phyloP scores from a whole-genome alignment of 1,284 basidiomycete genomes.

The Tilletia indica region DNA sequence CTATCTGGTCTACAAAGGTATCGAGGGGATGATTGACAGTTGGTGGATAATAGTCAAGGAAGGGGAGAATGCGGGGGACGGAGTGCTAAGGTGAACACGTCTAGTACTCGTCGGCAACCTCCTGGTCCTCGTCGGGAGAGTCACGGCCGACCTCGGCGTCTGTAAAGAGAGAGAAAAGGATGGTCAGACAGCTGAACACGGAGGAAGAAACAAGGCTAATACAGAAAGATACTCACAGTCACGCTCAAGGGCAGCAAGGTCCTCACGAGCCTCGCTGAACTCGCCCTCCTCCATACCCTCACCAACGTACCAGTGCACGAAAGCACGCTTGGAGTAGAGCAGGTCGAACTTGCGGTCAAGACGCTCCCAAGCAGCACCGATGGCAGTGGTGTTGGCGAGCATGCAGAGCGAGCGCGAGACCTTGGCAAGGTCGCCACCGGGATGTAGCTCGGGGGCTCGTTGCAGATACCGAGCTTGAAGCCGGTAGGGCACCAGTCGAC shows the following conservation, averaged over 20 bases:
- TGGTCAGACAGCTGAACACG: neutral
- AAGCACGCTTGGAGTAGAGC: conserved; percentile 62
- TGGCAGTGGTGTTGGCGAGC: conserved; percentile 92
- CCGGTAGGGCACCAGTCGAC: conserved; percentile 96
- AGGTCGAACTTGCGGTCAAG: conserved; percentile 99
- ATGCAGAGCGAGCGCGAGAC: conserved; percentile 92
- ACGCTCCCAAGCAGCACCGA: conserved; percentile 89
- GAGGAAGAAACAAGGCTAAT: neutral
- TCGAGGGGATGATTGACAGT: too few species aligned
- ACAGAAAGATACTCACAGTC: conserved; percentile 39
- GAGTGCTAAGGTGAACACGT: neutral
- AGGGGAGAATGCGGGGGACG: neutral
- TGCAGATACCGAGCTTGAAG: conserved; percentile 95
- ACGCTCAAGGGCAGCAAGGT: conserved; percentile 93
- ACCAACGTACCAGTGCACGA: conserved; percentile 69
- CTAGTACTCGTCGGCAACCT: conserved; percentile 59
- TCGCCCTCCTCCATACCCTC: conserved; percentile 99
- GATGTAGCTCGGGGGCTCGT: conserved; percentile 85
- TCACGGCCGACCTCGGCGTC: conserved; percentile 72
- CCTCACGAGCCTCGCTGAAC: conserved; percentile 95
- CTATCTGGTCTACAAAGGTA: neutral
- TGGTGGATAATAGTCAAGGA: too few species aligned
- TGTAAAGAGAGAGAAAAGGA: neutral
- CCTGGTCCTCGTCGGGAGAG: conserved; percentile 76
- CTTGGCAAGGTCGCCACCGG: conserved; percentile 89